Evolutionary conservation across 768 basidiomycete genomes (phyloP).

Genomic region (Saitozyma sp.): DNA sequence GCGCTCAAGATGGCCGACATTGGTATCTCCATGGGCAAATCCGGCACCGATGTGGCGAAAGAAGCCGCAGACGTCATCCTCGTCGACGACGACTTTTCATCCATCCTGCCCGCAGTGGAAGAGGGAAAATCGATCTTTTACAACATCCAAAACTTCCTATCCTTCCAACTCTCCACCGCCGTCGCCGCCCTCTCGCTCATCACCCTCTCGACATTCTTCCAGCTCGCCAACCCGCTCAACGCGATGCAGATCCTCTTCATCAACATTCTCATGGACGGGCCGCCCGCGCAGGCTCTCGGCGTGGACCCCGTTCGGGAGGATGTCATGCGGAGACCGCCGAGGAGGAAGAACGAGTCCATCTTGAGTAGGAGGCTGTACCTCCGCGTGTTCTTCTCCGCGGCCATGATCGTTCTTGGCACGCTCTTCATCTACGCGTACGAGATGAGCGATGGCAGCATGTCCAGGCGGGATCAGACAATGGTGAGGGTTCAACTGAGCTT

Average conservation of each 20-base stretch:
- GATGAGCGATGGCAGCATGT: constrained; percentile 77
- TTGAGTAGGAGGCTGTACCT: constrained; percentile 71
- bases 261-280: constrained; percentile 99
- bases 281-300: constrained; percentile 91
- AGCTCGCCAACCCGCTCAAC: constrained; percentile 87
- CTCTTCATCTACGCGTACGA: constrained; percentile 83
- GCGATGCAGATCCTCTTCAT: constrained; percentile 99
- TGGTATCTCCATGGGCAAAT: constrained; percentile 95
- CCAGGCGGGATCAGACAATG: constrained; percentile 92
- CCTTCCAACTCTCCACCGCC: constrained; percentile 97
- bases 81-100: constrained; percentile 95
- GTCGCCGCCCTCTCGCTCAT: constrained; percentile 93
- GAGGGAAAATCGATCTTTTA: constrained; percentile 98
- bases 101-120: constrained; percentile 89
- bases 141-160: constrained; percentile 96
- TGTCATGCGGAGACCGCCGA: constrained; percentile 89
- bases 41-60: constrained; percentile 98
- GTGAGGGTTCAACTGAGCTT: constrained; percentile 56
- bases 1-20: constrained; percentile 98
- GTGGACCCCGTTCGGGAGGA: constrained; percentile 94
- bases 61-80: constrained; percentile 96
- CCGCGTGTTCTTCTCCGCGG: constrained; percentile 88
- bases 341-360: constrained; percentile 86
- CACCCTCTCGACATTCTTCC: constrained; percentile 86
- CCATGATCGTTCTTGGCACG: constrained; percentile 85